A percentile compares a stretch with the other conserved stretches of the same genome.
Evolutionary conservation across 2,329 filamentous ascomycete species (phyloP).

Genomic region (Pestalotiopsis sp.): DNA sequence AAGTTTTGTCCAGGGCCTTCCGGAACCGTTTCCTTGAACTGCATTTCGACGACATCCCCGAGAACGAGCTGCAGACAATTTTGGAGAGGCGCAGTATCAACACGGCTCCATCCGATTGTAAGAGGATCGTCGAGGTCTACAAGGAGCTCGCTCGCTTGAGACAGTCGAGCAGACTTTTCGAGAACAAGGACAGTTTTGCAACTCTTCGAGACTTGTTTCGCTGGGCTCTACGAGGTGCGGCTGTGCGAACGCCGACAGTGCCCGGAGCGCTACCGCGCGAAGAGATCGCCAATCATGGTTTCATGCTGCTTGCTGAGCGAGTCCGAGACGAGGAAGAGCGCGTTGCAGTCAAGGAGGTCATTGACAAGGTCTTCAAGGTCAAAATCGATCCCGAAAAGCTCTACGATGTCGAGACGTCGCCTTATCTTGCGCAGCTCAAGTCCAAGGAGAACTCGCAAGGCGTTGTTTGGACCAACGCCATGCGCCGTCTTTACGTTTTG

Average conservation of each 20-base stretch:
- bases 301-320: constrained; percentile 93
- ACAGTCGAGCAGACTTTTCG: constrained; percentile 89
- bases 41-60: constrained; percentile 97
- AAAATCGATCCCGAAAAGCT: constrained; percentile 74
- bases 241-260: constrained; percentile 52
- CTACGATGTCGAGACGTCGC: constrained; percentile 66
- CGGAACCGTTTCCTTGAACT: constrained; percentile 95
- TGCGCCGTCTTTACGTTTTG: constrained; percentile 88
- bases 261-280: constrained; percentile 51
- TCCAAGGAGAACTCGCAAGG: constrained; percentile 56
- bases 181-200: constrained; percentile 96
- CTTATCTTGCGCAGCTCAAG: constrained; percentile 56
- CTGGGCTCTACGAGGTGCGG: constrained; percentile 86
- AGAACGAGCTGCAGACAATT: constrained; percentile 91
- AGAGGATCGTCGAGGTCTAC: constrained; percentile 90
- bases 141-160: constrained; percentile 87
- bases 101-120: constrained; percentile 88
- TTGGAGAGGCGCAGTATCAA: constrained; percentile 84
- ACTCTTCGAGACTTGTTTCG: constrained; percentile 94
- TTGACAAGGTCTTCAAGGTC: constrained; percentile 90
- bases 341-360: constrained; percentile 79
- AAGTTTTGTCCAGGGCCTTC: constrained; percentile 91
- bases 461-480: constrained; percentile 93
- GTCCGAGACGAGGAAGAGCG: constrained; percentile 92
- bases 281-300: constrained; percentile 88